phyloP scores from a whole-genome alignment of 2,329 filamentous ascomycete species.

The Aspergillus sp. region DNA sequence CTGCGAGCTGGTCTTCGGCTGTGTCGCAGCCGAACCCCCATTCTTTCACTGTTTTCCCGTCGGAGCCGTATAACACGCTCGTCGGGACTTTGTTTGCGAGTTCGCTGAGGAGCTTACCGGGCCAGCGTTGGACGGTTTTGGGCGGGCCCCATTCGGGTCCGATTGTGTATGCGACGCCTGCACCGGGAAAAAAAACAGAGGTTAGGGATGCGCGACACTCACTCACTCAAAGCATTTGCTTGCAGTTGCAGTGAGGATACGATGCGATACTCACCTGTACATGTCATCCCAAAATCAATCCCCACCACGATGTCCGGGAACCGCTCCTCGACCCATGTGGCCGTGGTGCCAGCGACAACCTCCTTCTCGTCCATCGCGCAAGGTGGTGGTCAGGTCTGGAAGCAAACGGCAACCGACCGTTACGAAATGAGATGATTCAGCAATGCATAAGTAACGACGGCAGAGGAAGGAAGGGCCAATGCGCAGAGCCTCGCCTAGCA shows the following conservation, averaged over 20 bases:
- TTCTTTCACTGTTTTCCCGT: constrained; percentile 17
- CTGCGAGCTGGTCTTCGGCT: constrained; percentile 29
- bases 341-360: background rate
- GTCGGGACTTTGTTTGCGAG: constrained; percentile 42
- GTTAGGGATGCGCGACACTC: background rate
- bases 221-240: background rate
- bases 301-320: constrained; percentile 33
- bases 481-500: no score
- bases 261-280: constrained; percentile 24
- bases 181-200: background rate
- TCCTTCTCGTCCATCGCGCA: constrained; percentile 12
- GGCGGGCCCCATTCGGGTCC: constrained; percentile 40
- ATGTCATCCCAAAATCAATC: constrained; percentile 38
- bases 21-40: constrained; percentile 46
- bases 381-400: no score
- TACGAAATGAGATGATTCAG: background rate
- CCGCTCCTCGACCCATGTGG: constrained; percentile 22
- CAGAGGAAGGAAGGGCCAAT: background rate
- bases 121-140: constrained; percentile 42
- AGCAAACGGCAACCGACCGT: background rate
- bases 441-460: background rate
- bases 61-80: constrained; percentile 31
- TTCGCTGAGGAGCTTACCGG: constrained; percentile 34
- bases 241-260: background rate
- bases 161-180: constrained; percentile 42